A percentile compares a stretch with the other conserved stretches of the same genome.
Evolutionary conservation across 371 early-diverging fungal genomes (phyloP).

Genomic region (Catenaria anguillulae): DNA sequence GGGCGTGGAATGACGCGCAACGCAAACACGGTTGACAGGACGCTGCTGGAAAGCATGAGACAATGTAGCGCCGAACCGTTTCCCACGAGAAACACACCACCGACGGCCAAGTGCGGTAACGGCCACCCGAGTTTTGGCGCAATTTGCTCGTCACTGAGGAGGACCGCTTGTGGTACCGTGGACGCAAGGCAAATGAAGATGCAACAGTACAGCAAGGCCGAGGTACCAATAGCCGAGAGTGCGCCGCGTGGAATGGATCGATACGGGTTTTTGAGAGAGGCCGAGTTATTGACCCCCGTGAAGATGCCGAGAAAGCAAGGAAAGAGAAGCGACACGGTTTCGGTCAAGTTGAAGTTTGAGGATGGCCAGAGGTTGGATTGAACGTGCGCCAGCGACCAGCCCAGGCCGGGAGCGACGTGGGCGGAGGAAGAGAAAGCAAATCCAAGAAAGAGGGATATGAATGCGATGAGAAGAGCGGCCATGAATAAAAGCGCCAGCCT

Average conservation of each 20-base stretch:
- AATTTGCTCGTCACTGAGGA: slow-evolving; percentile 3
- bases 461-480: slow-evolving; percentile 5
- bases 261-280: slow-evolving; percentile 13
- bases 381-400: slow-evolving; percentile 3
- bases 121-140: slow-evolving; percentile 16
- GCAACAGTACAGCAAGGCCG: slow-evolving; percentile 11
- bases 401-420: neutral
- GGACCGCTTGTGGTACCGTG: slow-evolving; percentile 9
- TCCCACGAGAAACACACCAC: slow-evolving; percentile 5
- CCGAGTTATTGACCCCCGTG: slow-evolving; percentile 14
- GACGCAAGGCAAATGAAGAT: slow-evolving; percentile 11
- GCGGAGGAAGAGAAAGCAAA: neutral
- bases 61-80: slow-evolving; percentile 9
- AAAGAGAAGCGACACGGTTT: slow-evolving; percentile 4
- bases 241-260: slow-evolving; percentile 15
- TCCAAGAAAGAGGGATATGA: neutral
- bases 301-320: slow-evolving; percentile 17
- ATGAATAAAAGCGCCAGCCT: slow-evolving; percentile 4
- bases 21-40: neutral
- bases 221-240: slow-evolving; percentile 12
- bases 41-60: neutral
- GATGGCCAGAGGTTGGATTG: neutral
- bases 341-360: neutral
- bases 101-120: neutral
- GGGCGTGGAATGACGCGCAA: neutral